Evolutionary conservation across 192 early-diverging fungal species (phyloP).

Genomic region (Phlyctochytrium bullatum): DNA sequence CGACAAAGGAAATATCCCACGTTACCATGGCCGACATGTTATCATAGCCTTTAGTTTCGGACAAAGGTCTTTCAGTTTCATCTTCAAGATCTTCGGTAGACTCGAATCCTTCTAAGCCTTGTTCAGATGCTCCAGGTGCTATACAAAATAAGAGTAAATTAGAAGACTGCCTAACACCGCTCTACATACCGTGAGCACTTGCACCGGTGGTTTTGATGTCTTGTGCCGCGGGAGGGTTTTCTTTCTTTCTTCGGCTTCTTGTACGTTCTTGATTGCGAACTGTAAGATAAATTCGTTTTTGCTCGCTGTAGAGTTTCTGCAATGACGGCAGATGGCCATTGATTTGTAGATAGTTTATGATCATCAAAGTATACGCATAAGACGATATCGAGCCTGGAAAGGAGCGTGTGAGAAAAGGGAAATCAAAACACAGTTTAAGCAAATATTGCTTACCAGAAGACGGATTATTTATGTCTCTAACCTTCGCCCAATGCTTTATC

Average conservation of each 20-base stretch:
- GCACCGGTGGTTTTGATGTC: too few relatives aligned
- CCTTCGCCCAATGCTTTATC: constrained; percentile 44
- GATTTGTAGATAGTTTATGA: constrained; percentile 39
- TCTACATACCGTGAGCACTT: not conserved
- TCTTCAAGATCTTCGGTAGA: too few relatives aligned
- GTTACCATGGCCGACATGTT: constrained; percentile 17
- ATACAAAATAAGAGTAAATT: too few relatives aligned
- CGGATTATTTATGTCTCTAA: constrained; percentile 42
- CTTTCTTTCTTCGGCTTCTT: constrained; percentile 8
- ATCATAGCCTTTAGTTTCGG: too few relatives aligned
- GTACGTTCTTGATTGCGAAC: constrained; percentile 8
- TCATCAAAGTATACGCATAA: constrained; percentile 48
- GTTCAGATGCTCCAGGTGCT: too few relatives aligned
- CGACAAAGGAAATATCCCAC: constrained; percentile 32
- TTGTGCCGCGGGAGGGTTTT: constrained; percentile 10
- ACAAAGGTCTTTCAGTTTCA: too few relatives aligned
- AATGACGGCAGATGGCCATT: constrained; percentile 37
- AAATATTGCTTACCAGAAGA: constrained; percentile 17
- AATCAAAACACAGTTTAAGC: too few relatives aligned
- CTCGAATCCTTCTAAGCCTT: too few relatives aligned
- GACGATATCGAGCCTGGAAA: constrained; percentile 42
- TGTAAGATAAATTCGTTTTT: constrained; percentile 6
- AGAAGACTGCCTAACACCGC: not conserved
- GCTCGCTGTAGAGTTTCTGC: constrained; percentile 28
- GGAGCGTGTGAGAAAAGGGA: constrained; percentile 1